These are phyloP conservation scores for Psilocybe subaeruginosa DNA, from an alignment of 768 basidiomycete species.

Conservation along the genomic window DNA sequence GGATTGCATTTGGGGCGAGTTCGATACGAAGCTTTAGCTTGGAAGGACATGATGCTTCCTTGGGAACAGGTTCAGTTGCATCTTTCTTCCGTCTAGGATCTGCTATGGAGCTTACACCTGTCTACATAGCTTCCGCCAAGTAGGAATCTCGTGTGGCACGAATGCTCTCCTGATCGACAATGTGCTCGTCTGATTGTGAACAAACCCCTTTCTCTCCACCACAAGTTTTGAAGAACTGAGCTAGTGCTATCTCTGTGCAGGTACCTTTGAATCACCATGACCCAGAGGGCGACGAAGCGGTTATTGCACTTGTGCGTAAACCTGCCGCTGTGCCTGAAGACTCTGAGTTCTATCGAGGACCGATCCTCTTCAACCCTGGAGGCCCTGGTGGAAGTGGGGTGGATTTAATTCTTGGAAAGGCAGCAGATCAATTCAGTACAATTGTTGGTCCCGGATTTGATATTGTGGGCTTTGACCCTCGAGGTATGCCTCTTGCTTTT, in stretches of 20 bases:
- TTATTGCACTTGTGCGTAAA: constrained; percentile 46
- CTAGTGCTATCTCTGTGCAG: not conserved
- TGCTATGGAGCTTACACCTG: not conserved
- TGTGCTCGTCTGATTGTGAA: constrained; percentile 16
- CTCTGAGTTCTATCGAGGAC: constrained; percentile 40
- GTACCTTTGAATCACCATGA: constrained; percentile 32
- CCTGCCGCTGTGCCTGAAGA: constrained; percentile 30
- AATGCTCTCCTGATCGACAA: constrained; percentile 11
- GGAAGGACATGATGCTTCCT: too few species aligned
- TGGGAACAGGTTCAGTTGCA: not conserved
- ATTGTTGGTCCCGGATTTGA: constrained; percentile 48
- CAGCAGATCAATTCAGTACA: constrained; percentile 27
- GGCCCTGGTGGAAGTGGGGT: constrained; percentile 52
- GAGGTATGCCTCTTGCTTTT: constrained; percentile 31
- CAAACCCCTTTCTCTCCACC: too few species aligned
- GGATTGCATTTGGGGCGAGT: too few species aligned
- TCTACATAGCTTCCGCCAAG: constrained; percentile 1
- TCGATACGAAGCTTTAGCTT: too few species aligned
- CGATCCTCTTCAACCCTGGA: constrained; percentile 48
- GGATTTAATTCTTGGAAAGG: constrained; percentile 18
- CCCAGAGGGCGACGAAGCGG: constrained; percentile 37
- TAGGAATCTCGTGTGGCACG: constrained; percentile 3
- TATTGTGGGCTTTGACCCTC: constrained; percentile 49
- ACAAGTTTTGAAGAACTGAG: too few species aligned
- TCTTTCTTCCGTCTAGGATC: not conserved